Evolutionary conservation across 2,329 filamentous ascomycete species (phyloP).

Genomic region (Geosmithia putterillii): DNA sequence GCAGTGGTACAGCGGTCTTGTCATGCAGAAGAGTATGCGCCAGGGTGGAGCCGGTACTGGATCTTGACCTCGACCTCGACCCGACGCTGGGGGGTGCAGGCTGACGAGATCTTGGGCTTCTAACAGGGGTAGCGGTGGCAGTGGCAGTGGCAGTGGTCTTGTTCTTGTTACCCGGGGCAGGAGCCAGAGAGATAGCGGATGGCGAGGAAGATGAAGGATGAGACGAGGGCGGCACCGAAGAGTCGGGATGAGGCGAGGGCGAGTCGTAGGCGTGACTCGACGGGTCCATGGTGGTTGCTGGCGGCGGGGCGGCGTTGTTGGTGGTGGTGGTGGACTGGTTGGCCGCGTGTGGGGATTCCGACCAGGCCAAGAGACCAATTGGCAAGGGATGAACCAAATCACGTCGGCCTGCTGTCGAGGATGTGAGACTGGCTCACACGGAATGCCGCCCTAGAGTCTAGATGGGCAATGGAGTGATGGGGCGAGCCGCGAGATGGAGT

Average conservation of each 20-base stretch:
- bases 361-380: neutral
- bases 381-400: no score
- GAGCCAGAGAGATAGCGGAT: neutral
- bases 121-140: no score
- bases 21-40: constrained; percentile 2
- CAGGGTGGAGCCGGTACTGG: neutral
- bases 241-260: neutral
- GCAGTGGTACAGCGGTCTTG: constrained; percentile 2
- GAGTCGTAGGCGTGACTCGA: neutral
- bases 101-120: neutral
- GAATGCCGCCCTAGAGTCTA: no score
- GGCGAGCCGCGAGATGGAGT: no score
- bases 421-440: no score
- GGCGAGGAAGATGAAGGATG: neutral
- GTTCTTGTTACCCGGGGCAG: neutral
- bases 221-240: neutral
- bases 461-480: no score
- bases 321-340: neutral
- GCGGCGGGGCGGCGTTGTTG: no score
- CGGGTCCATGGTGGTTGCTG: neutral
- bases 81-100: neutral
- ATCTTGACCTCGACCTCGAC: neutral
- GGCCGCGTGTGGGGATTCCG: neutral
- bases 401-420: no score
- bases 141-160: neutral